Base-by-base conservation (phyloP, 2,329 filamentous ascomycete genomes). In the Cryphonectria japonica region DNA sequence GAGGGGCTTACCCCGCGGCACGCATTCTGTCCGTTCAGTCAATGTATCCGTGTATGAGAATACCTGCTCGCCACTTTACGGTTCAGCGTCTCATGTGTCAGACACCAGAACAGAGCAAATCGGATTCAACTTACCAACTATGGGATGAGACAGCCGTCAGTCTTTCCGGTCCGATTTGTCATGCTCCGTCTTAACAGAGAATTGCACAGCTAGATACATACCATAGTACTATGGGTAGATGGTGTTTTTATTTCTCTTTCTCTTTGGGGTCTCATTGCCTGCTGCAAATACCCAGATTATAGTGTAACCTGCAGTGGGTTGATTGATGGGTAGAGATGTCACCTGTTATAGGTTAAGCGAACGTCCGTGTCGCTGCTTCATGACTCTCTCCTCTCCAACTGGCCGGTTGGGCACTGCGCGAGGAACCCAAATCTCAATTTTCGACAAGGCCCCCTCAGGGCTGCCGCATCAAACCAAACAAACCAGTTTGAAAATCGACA, bases 1-100 rank as follows among this genome's bases (percentile, higher is more conserved):
- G 59, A n/a, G 59, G 59, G 32, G 59, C 32, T 19, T 61, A 39
- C 59, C 59, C 34, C 59, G 59, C 59, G 59, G 34, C 32, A n/a
- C 32, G 32, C 34, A 61, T n/a, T 61, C 34, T 26, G 22, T 61
- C 34, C 34, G 34, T n/a, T 26, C 22, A 22, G 32, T 61, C 32
- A 61, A 37, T 19, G 16, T 13, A 39, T 61, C 16, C 34, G 32
- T 26, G 29, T 61, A 61, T 39, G 34, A 61, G 59, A 61, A 61
- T 61, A 39, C 11, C 14, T 59, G 29, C 11, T 59, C 4, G 4
- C 52, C n/a, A 32, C 16, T 59, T 32, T 19, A 32, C 29, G 29
- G 16, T 59, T 16, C 26, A 59, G 54, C 26, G 29, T 19, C 16
- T 59, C 26, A 19, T 59, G 54, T 57, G 29, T 50, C 46, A 50